Evolutionary conservation across 2,329 filamentous ascomycete species (phyloP).

Genomic region (Colletotrichum siamense): DNA sequence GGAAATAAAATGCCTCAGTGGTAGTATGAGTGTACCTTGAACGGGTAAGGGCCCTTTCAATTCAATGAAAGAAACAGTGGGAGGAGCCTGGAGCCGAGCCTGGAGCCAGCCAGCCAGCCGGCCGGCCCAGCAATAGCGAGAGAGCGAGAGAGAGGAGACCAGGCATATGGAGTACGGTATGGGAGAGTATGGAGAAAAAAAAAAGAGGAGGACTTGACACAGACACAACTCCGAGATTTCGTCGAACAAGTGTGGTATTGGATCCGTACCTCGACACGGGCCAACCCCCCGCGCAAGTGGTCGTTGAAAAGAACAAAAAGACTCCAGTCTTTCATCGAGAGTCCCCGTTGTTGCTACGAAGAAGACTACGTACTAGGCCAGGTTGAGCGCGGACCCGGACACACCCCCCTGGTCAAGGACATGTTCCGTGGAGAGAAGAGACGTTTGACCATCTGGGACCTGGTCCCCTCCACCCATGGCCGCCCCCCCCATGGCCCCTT

Average conservation of each 20-base stretch:
- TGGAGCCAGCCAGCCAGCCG: background rate
- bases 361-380: conserved; percentile 4
- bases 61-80: background rate
- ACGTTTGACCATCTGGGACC: conserved; percentile 21
- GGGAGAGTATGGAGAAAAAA: background rate
- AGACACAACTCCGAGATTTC: conserved; percentile 18
- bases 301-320: background rate
- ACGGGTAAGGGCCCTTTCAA: background rate
- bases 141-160: background rate
- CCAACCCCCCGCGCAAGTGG: conserved; percentile 8
- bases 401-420: conserved; percentile 17
- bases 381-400: conserved; percentile 16
- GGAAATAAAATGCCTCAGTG: conserved; percentile 21
- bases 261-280: background rate
- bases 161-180: background rate
- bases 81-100: background rate
- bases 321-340: background rate
- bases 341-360: background rate
- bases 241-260: conserved; percentile 2
- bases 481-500: background rate
- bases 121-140: background rate
- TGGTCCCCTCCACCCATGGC: background rate
- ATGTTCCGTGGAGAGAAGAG: conserved; percentile 21
- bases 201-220: conserved; percentile 13
- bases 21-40: conserved; percentile 9